Evolutionary conservation across 805 yeast species (phyloP).

Genomic region (Kluyveromyces siamensis): DNA sequence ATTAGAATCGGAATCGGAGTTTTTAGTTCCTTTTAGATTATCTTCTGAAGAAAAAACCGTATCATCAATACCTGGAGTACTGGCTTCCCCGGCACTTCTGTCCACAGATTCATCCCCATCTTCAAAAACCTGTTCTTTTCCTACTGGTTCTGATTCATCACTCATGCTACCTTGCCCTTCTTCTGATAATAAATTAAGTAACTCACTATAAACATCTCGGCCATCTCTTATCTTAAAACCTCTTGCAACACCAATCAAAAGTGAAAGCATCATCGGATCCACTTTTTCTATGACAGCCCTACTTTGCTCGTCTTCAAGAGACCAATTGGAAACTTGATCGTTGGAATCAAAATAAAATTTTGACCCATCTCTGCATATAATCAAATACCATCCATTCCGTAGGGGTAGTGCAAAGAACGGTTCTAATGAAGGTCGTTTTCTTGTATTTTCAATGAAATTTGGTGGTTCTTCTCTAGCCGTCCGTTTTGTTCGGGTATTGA

Average conservation of each 20-base stretch:
- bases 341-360: slow-evolving; percentile 32
- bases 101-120: neutral
- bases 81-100: neutral
- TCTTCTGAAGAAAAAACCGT: neutral
- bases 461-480: slow-evolving; percentile 33
- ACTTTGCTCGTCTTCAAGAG: slow-evolving; percentile 27
- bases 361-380: slow-evolving; percentile 34
- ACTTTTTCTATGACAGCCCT: slow-evolving; percentile 17
- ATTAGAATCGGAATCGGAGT: neutral
- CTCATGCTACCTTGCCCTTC: slow-evolving; percentile 13
- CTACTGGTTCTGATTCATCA: slow-evolving; percentile 8
- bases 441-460: slow-evolving; percentile 3
- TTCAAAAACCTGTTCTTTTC: neutral
- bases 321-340: slow-evolving; percentile 29
- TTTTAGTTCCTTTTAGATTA: slow-evolving; percentile 2
- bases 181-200: neutral
- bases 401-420: slow-evolving; percentile 14
- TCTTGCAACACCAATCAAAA: slow-evolving; percentile 18
- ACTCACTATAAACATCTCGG: slow-evolving; percentile 2
- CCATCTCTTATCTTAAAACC: slow-evolving; percentile 8
- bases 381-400: slow-evolving; percentile 33
- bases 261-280: slow-evolving; percentile 21
- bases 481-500: slow-evolving; percentile 29
- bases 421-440: slow-evolving; percentile 4
- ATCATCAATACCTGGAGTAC: neutral